These are phyloP conservation scores for Solanum okadae DNA, from an alignment of 257 asterid genomes.

Conservation along the genomic window DNA sequence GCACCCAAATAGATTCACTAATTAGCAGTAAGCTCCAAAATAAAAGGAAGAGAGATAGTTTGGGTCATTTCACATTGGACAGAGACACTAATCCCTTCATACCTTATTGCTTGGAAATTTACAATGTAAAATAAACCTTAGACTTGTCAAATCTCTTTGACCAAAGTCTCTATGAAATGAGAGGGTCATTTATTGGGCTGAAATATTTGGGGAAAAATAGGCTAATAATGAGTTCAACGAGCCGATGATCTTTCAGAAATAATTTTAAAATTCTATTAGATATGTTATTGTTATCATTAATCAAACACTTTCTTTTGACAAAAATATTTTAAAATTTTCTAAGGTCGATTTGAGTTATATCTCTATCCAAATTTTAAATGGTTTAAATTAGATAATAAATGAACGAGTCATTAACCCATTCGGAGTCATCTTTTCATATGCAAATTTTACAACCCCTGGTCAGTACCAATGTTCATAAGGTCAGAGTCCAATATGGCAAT, in stretches of 20 bases:
- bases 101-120: neutral
- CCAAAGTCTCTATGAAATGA: neutral
- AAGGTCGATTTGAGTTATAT: neutral
- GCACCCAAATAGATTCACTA: neutral
- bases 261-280: too few relatives aligned
- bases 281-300: too few relatives aligned
- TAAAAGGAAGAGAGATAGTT: slow-evolving; percentile 25
- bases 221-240: too few relatives aligned
- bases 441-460: neutral
- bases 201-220: neutral
- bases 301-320: too few relatives aligned
- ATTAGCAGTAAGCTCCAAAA: neutral
- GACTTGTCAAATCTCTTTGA: neutral
- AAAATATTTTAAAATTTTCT: too few relatives aligned
- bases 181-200: neutral
- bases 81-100: neutral
- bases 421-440: neutral
- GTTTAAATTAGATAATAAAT: neutral
- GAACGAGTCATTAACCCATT: neutral
- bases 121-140: neutral
- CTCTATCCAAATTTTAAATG: too few relatives aligned
- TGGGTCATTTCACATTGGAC: neutral
- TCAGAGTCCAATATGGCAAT: neutral
- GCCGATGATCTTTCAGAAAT: too few relatives aligned
- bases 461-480: neutral